Evolutionary conservation across 2,329 filamentous ascomycete species (phyloP).

Genomic region (Blastomyces percursus): DNA sequence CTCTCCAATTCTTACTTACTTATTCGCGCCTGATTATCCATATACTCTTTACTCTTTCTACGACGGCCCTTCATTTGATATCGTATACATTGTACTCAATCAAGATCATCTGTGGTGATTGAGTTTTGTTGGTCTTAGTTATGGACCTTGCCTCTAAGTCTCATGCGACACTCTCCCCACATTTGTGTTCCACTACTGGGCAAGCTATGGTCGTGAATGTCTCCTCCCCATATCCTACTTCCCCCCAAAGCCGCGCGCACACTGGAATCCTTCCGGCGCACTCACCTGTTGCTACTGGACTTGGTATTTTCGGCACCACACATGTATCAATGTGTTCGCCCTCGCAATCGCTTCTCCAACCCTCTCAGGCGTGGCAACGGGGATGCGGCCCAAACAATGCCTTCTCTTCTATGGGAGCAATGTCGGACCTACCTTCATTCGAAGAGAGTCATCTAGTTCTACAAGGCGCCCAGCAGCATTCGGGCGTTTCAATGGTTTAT

Average conservation of each 20-base stretch:
- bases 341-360: constrained; percentile 15
- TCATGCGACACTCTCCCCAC: constrained; percentile 16
- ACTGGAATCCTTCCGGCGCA: constrained; percentile 10
- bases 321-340: constrained; percentile 16
- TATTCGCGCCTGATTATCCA: neutral
- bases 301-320: constrained; percentile 25
- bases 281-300: constrained; percentile 19
- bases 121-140: constrained; percentile 8
- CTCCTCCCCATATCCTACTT: constrained; percentile 18
- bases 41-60: constrained; percentile 3
- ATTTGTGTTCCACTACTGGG: constrained; percentile 10
- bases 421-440: constrained; percentile 19
- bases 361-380: constrained; percentile 18
- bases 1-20: neutral
- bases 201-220: constrained; percentile 10
- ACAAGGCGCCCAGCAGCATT: constrained; percentile 1
- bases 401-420: constrained; percentile 15
- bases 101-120: constrained; percentile 15
- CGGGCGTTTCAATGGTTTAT: constrained; percentile 7
- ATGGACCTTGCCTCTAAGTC: constrained; percentile 20
- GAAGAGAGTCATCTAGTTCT: neutral
- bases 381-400: constrained; percentile 12
- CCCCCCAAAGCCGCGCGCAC: constrained; percentile 12
- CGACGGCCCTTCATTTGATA: constrained; percentile 1
- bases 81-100: constrained; percentile 13